A percentile compares a stretch with the other conserved stretches of the same genome.
phyloP scores from a whole-genome alignment of 2,329 filamentous ascomycete species.

The Fusarium nodosum region DNA sequence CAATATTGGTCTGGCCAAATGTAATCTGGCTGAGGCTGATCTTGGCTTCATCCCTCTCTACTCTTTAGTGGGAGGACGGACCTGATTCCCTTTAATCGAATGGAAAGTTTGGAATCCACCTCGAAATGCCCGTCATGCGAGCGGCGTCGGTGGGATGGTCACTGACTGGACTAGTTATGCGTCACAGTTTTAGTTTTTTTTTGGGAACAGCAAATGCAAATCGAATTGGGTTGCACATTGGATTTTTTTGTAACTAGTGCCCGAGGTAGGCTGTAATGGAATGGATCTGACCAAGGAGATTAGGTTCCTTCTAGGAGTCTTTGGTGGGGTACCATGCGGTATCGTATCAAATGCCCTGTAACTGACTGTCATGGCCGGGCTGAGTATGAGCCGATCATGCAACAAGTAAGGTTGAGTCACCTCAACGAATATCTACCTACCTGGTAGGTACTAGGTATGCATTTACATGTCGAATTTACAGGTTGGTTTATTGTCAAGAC shows the following conservation, averaged over 20 bases:
- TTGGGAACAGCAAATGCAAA: background rate
- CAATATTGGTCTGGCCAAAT: constrained; percentile 40
- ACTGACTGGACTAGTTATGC: constrained; percentile 22
- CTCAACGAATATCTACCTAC: background rate
- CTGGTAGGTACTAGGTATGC: background rate
- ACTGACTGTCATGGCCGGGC: background rate
- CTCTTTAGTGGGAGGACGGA: constrained; percentile 38
- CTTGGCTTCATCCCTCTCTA: constrained; percentile 47
- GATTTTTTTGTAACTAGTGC: constrained; percentile 20
- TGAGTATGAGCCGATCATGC: background rate
- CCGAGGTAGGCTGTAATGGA: background rate
- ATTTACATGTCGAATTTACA: background rate
- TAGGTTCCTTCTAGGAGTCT: background rate
- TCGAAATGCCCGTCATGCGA: constrained; percentile 37
- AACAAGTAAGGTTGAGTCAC: background rate
- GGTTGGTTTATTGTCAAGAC: background rate
- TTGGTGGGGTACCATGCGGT: constrained; percentile 10
- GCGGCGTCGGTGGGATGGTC: constrained; percentile 24
- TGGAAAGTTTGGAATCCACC: constrained; percentile 38
- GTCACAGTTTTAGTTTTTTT: constrained; percentile 39
- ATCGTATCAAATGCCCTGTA: constrained; percentile 15
- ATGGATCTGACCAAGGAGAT: constrained; percentile 1
- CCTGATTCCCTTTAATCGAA: constrained; percentile 36
- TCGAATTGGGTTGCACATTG: constrained; percentile 25
- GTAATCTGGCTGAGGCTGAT: constrained; percentile 44